Evolutionary conservation across 768 basidiomycete genomes (phyloP).

Genomic region (Leucosporidium scottii): DNA sequence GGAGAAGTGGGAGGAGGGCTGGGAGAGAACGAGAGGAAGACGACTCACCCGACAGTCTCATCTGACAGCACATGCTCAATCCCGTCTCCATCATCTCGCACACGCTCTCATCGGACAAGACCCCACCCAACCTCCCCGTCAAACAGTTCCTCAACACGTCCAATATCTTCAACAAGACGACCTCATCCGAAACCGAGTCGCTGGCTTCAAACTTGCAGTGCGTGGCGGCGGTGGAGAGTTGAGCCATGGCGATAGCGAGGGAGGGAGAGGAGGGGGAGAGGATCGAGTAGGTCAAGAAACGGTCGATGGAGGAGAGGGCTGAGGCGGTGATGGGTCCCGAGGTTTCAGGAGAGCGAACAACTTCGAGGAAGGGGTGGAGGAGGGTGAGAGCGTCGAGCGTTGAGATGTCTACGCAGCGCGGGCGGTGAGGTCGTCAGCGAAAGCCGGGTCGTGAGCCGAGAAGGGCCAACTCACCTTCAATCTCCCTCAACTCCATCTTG

Average conservation of each 20-base stretch:
- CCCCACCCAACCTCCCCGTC: conserved; percentile 54
- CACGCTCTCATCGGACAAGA: conserved; percentile 82
- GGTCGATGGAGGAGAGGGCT: conserved; percentile 78
- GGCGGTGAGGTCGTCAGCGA: conserved; percentile 6
- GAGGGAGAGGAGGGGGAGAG: conserved; percentile 54
- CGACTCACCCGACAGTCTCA: conserved; percentile 80
- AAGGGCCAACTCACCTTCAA: conserved; percentile 50
- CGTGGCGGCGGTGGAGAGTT: conserved; percentile 80
- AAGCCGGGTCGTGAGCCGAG: not conserved
- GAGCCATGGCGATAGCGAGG: conserved; percentile 62
- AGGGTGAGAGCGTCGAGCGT: conserved; percentile 44
- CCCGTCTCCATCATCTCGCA: conserved; percentile 99
- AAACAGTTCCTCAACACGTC: conserved; percentile 49
- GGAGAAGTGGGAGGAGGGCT: conserved; percentile 7
- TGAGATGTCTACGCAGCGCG: conserved; percentile 22
- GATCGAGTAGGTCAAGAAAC: conserved; percentile 72
- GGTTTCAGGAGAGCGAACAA: conserved; percentile 86
- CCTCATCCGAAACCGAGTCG: conserved; percentile 95
- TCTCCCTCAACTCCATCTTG: conserved; percentile 61
- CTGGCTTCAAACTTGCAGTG: conserved; percentile 98
- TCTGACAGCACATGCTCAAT: conserved; percentile 91
- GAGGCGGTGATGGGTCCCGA: conserved; percentile 97
- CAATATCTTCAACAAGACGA: conserved; percentile 85
- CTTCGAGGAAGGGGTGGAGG: conserved; percentile 80
- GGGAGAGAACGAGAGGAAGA: not conserved